These are phyloP conservation scores for Neonectria ditissima DNA, from an alignment of 2,329 filamentous ascomycete species.

Conservation along the genomic window DNA sequence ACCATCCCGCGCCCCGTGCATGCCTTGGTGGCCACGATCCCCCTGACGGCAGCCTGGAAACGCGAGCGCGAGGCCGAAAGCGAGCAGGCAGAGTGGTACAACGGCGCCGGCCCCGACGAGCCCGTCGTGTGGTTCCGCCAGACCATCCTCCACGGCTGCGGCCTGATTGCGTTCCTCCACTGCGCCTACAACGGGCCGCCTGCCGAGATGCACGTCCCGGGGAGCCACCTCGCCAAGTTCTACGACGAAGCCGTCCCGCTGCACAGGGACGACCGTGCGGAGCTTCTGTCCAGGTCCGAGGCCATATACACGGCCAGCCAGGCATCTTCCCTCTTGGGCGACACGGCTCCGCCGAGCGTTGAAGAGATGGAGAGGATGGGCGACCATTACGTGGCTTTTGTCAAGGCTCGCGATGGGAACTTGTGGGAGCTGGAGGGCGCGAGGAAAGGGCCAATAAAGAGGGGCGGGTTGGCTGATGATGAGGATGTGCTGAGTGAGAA, in stretches of 20 bases:
- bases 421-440: slow-evolving; percentile 33
- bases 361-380: slow-evolving; percentile 4
- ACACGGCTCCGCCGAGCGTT: slow-evolving; percentile 1
- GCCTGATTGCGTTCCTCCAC: slow-evolving; percentile 75
- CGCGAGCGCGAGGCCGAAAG: slow-evolving; percentile 44
- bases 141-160: slow-evolving; percentile 79
- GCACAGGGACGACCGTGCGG: slow-evolving; percentile 11
- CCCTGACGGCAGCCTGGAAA: slow-evolving; percentile 79
- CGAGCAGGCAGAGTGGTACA: slow-evolving; percentile 10
- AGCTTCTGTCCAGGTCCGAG: background rate
- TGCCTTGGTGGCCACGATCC: slow-evolving; percentile 87
- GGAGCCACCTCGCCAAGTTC: slow-evolving; percentile 59
- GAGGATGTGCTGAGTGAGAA: slow-evolving; percentile 27
- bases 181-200: slow-evolving; percentile 68
- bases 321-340: slow-evolving; percentile 13
- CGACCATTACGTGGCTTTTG: slow-evolving; percentile 29
- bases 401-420: slow-evolving; percentile 24
- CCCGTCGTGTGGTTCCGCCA: slow-evolving; percentile 78
- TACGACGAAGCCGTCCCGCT: slow-evolving; percentile 71
- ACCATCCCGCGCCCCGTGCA: slow-evolving; percentile 86
- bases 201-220: slow-evolving; percentile 46
- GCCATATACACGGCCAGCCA: slow-evolving; percentile 16
- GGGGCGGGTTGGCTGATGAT: slow-evolving; percentile 17
- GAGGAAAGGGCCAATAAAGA: slow-evolving; percentile 27
- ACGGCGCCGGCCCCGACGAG: slow-evolving; percentile 15